Evolutionary conservation across 371 early-diverging fungal species (phyloP), one percentile per base, ranked within the genome.

Genomic region (Mortierella sp.): DNA sequence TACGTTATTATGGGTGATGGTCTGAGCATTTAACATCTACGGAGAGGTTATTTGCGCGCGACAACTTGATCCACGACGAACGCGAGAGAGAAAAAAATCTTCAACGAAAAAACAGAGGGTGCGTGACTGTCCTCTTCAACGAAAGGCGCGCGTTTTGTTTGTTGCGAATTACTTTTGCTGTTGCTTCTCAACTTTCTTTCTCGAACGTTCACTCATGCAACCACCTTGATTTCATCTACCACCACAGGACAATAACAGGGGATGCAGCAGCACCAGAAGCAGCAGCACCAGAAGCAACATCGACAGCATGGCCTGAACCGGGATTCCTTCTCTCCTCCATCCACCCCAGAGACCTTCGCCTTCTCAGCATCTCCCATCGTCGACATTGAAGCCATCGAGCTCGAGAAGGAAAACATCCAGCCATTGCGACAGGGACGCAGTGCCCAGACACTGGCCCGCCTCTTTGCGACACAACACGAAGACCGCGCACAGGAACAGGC

Each of bases 371-470:
- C 39, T 29, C 22, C 70, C 6, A 81, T 88, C 4, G 88, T 89
- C 16, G 67, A 80, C 61, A 86, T 87, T 37, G 76, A 65, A 14
- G 66, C 73, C 8, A 69, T 96, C 65, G 95, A 94, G 76, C 81
- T 86, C 24, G 91, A 93, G 61, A 95, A 96, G 81, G 97, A 97
- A 85, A 97, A 97, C 86, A 95, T 97, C 45, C 83, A 87, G 43
- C 95, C 95, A 31, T 79, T 91, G 24, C 81, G 85, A 1, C 78
- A 91, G 48, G 97, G 97, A 1, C 90, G 96, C 14, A 90, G 91
- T 29, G 93, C 93, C 3, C 79, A 78, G 10, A 85, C 88, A 0
- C 84, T 96, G 0, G 77, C 85, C 0, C 79, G 79, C 2, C 74
- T 92, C 41, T 88, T 87, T 39, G 37, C 68, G 19, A 73, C 71